Conservation (phyloP, 108 stramenopile genomes). For the Parietichytrium sp. region DNA sequence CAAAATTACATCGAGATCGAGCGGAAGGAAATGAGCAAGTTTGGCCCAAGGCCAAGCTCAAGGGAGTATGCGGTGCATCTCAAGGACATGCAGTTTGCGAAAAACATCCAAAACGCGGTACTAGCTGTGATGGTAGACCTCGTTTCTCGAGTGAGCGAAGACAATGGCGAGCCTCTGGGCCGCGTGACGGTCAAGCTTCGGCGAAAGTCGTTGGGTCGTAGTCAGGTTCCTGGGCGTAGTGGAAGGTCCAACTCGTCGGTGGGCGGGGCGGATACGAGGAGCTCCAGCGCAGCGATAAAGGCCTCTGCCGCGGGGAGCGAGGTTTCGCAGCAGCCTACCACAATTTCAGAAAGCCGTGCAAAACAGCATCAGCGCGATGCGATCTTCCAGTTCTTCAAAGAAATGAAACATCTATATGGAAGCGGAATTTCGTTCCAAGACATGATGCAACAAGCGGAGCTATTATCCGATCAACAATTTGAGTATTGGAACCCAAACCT, state of each 20-base stretch:
- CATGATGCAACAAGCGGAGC: background rate
- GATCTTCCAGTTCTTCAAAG: slow-evolving; percentile 26
- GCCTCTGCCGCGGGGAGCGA: background rate
- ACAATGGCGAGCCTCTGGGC: background rate
- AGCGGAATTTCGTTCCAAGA: slow-evolving; percentile 10
- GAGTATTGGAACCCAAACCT: background rate
- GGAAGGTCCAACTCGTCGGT: no score
- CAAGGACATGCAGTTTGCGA: slow-evolving; percentile 11
- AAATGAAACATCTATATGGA: slow-evolving; percentile 29
- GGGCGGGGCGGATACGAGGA: no score
- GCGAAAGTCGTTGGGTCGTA: background rate
- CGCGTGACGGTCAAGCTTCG: background rate
- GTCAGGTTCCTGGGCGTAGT: no score
- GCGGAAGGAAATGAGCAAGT: background rate
- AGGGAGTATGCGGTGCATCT: no score
- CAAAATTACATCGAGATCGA: background rate
- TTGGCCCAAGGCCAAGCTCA: background rate
- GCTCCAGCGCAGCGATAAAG: background rate
- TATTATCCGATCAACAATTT: background rate
- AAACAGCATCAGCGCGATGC: background rate
- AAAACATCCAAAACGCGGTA: background rate
- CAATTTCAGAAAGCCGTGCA: background rate
- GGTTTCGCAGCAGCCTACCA: background rate
- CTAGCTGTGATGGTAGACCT: background rate
- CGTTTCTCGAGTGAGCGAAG: background rate